Percentiles rank a stretch among this genome's conserved stretches.
Evolutionary conservation across 2,329 filamentous ascomycete genomes (phyloP).

Genomic region (Cladosporium sp.): DNA sequence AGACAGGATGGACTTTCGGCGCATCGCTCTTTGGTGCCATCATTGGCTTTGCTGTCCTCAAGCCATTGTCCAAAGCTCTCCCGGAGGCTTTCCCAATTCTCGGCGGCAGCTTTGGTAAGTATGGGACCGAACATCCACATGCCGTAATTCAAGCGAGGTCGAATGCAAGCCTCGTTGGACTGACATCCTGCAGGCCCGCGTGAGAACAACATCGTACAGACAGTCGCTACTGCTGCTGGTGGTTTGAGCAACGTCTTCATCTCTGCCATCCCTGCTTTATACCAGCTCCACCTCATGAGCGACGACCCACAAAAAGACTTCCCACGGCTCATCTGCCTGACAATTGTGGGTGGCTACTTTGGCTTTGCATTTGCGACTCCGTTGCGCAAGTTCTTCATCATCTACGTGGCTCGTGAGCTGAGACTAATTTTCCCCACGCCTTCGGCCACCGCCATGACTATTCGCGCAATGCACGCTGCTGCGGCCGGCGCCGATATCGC

Average conservation of each 20-base stretch:
- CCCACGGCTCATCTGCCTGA: slow-evolving; percentile 56
- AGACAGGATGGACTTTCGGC: slow-evolving; percentile 42
- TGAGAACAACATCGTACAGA: slow-evolving; percentile 61
- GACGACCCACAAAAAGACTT: slow-evolving; percentile 54
- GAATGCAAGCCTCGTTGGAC: background rate
- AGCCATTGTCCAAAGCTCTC: slow-evolving; percentile 49
- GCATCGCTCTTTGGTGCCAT: slow-evolving; percentile 45
- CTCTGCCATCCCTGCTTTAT: slow-evolving; percentile 58
- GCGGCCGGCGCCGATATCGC: slow-evolving; percentile 50
- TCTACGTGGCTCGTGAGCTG: slow-evolving; percentile 59
- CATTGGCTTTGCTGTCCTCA: slow-evolving; percentile 57
- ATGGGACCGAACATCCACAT: background rate
- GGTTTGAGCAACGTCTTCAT: slow-evolving; percentile 56
- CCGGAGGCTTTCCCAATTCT: slow-evolving; percentile 48
- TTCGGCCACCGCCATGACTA: slow-evolving; percentile 59
- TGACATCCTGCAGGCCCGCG: slow-evolving; percentile 41
- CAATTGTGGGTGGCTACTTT: slow-evolving; percentile 60
- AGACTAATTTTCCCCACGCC: slow-evolving; percentile 58
- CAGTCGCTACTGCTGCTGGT: slow-evolving; percentile 56
- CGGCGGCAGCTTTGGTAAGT: slow-evolving; percentile 47
- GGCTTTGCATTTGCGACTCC: slow-evolving; percentile 61
- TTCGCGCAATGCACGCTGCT: slow-evolving; percentile 59
- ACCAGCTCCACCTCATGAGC: slow-evolving; percentile 50
- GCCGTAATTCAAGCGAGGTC: background rate
- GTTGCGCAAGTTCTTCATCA: slow-evolving; percentile 62